phyloP scores from a whole-genome alignment of 768 basidiomycete species.

The Bullera alba region DNA sequence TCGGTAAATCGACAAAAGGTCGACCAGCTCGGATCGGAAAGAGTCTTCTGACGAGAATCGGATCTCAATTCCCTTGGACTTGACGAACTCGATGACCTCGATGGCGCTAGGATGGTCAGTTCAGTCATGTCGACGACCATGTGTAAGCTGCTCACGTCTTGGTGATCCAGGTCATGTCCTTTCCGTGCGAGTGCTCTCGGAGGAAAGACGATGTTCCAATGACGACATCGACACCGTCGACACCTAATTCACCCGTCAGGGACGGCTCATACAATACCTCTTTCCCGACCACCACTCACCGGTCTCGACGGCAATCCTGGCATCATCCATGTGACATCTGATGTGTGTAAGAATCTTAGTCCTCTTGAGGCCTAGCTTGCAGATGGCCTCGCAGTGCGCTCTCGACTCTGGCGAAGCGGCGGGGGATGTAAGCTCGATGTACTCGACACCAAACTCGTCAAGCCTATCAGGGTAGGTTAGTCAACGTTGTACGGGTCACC shows the following conservation, averaged over 20 bases:
- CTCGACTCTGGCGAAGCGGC: conserved; percentile 94
- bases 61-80: conserved; percentile 98
- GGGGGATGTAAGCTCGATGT: conserved; percentile 97
- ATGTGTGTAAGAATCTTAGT: conserved; percentile 89
- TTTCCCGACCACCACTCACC: conserved; percentile 51
- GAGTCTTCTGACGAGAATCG: conserved; percentile 99
- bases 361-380: conserved; percentile 88
- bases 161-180: conserved; percentile 99
- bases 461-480: conserved; percentile 48
- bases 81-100: conserved; percentile 98
- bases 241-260: conserved; percentile 53
- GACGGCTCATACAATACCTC: not conserved
- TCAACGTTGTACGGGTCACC: not conserved
- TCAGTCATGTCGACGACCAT: not conserved
- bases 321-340: conserved; percentile 99
- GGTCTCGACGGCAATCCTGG: conserved; percentile 94
- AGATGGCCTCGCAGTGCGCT: conserved; percentile 92
- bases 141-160: conserved; percentile 50
- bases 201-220: conserved; percentile 99
- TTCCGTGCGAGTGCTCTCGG: conserved; percentile 98
- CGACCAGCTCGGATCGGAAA: conserved; percentile 98
- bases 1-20: conserved; percentile 96
- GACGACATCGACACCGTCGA: conserved; percentile 98
- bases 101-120: conserved; percentile 60
- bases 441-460: conserved; percentile 98